Evolutionary conservation across 2,329 filamentous ascomycete genomes (phyloP).

Genomic region (Claviceps paspali): DNA sequence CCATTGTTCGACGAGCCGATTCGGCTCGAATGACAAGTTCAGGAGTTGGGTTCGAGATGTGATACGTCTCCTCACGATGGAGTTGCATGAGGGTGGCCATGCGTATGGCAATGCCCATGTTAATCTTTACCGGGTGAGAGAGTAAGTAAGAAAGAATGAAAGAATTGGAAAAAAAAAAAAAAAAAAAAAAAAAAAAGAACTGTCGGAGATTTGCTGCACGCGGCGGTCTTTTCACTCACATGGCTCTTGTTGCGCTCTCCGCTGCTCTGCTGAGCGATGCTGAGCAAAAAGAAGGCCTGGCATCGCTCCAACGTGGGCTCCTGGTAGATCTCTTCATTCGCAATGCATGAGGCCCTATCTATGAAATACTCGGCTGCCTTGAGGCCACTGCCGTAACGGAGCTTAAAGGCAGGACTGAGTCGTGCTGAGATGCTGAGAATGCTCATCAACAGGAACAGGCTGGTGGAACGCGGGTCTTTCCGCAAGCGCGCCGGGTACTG

Average conservation of each 20-base stretch:
- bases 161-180: too few species aligned
- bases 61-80: constrained; percentile 40
- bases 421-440: constrained; percentile 42
- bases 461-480: constrained; percentile 31
- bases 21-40: constrained; percentile 34
- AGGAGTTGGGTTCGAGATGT: constrained; percentile 23
- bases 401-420: constrained; percentile 32
- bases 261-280: constrained; percentile 42
- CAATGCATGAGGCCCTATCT: constrained; percentile 31
- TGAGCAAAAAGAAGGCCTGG: constrained; percentile 43
- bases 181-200: too few species aligned
- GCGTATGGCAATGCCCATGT: constrained; percentile 39
- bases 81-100: constrained; percentile 40
- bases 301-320: constrained; percentile 38
- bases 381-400: constrained; percentile 34
- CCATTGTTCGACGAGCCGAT: constrained; percentile 40
- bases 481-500: constrained; percentile 32
- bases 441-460: constrained; percentile 37
- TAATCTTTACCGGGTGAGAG: constrained; percentile 35
- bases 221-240: constrained; percentile 27
- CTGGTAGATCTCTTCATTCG: constrained; percentile 34
- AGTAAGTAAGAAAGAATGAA: too few species aligned
- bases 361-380: constrained; percentile 38
- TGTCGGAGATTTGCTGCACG: too few species aligned
- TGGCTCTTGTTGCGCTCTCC: constrained; percentile 38